These are phyloP conservation scores for Penicillium expansum DNA, from an alignment of 2,329 filamentous ascomycete species.

Conservation along the genomic window DNA sequence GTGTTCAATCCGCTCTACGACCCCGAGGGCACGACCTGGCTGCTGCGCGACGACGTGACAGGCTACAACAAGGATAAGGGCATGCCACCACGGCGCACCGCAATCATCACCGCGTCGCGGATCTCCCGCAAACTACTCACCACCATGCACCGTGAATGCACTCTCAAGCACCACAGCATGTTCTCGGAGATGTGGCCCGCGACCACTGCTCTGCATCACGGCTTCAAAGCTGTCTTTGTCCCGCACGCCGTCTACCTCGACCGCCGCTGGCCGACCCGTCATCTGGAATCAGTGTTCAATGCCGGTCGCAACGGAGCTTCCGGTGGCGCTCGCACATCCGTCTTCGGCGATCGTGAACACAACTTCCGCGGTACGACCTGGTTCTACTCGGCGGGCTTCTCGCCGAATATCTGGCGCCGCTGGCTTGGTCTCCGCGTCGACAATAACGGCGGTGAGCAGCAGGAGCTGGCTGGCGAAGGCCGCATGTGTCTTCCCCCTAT, in stretches of 20 bases:
- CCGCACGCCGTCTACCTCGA: conserved; percentile 89
- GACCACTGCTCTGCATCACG: conserved; percentile 83
- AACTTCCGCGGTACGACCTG: conserved; percentile 84
- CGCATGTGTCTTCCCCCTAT: conserved; percentile 90
- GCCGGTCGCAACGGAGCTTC: conserved; percentile 70
- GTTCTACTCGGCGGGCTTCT: conserved; percentile 87
- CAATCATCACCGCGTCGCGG: conserved; percentile 84
- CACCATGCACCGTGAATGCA: conserved; percentile 89
- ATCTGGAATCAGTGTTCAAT: conserved; percentile 77
- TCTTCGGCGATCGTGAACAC: conserved; percentile 82
- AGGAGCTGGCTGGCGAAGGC: conserved; percentile 71
- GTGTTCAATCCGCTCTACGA: conserved; percentile 91
- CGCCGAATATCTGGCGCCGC: conserved; percentile 73
- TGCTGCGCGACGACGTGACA: conserved; percentile 77
- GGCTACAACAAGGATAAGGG: conserved; percentile 68
- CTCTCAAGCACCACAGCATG: conserved; percentile 79
- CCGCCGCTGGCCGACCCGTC: conserved; percentile 76
- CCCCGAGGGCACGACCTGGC: conserved; percentile 81
- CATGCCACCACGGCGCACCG: conserved; percentile 69
- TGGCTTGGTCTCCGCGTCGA: conserved; percentile 83
- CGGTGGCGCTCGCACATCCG: conserved; percentile 68
- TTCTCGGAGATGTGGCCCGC: conserved; percentile 97
- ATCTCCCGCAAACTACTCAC: conserved; percentile 76
- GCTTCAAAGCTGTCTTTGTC: conserved; percentile 85
- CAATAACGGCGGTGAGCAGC: conserved; percentile 73